phyloP scores from a whole-genome alignment of 2,329 filamentous ascomycete species.

The Beauveria sp. region DNA sequence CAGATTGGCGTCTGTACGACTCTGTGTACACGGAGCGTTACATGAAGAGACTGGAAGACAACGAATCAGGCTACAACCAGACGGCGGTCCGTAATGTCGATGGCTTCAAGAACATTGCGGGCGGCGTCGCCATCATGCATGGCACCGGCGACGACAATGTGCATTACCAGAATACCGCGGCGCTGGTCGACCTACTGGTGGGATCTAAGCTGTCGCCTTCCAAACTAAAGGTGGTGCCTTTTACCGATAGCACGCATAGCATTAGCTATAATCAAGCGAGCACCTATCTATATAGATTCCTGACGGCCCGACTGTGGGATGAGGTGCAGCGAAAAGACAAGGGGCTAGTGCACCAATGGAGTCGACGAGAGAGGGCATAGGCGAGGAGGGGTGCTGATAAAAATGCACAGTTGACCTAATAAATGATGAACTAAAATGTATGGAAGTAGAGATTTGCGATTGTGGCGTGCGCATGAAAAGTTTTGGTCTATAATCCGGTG shows the following conservation, averaged over 20 bases:
- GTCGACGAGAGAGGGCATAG: neutral
- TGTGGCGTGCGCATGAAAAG: neutral
- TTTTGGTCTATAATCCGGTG: too few species aligned
- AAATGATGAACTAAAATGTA: too few species aligned
- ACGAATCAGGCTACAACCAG: constrained; percentile 51
- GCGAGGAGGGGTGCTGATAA: neutral
- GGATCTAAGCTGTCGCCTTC: constrained; percentile 49
- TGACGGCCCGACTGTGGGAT: constrained; percentile 52
- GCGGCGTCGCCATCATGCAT: constrained; percentile 56
- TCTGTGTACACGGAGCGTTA: constrained; percentile 65
- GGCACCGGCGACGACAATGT: constrained; percentile 66
- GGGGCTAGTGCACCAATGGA: constrained; percentile 28
- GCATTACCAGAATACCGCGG: constrained; percentile 60
- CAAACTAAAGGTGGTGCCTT: constrained; percentile 56
- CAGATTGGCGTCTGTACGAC: constrained; percentile 66
- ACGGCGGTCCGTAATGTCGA: constrained; percentile 49
- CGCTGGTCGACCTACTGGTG: constrained; percentile 54
- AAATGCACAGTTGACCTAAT: too few species aligned
- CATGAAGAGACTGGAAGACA: constrained; percentile 55
- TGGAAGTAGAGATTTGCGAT: neutral
- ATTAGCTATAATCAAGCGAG: constrained; percentile 51
- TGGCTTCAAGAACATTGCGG: constrained; percentile 56
- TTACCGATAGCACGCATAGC: constrained; percentile 57
- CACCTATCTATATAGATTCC: constrained; percentile 53
- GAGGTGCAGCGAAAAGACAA: constrained; percentile 47